Percentiles rank a stretch among this genome's conserved stretches.
Evolutionary conservation across 2,329 filamentous ascomycete species (phyloP).

Genomic region (Karstenula rhodostoma): DNA sequence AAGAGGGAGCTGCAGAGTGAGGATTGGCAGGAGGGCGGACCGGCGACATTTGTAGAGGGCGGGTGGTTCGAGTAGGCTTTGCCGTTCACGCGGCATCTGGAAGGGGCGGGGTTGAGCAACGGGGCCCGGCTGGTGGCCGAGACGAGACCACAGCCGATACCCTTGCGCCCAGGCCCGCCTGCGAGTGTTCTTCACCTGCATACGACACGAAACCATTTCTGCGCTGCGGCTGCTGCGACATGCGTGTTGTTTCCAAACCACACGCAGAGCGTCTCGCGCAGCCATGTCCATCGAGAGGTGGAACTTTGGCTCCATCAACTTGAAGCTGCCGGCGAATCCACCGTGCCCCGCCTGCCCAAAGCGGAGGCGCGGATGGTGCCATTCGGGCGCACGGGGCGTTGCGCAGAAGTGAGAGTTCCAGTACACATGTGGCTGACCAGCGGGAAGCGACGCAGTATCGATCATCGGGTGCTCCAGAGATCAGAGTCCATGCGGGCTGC

Average conservation of each 20-base stretch:
- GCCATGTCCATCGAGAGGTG: neutral
- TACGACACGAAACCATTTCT: slow-evolving; percentile 23
- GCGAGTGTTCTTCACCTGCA: slow-evolving; percentile 32
- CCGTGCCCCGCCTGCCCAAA: slow-evolving; percentile 3
- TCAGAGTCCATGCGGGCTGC: slow-evolving; percentile 4
- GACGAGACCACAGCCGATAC: slow-evolving; percentile 8
- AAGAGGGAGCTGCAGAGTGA: neutral
- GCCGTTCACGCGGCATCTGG: slow-evolving; percentile 19
- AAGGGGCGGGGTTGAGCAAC: slow-evolving; percentile 17
- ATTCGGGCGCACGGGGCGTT: slow-evolving; percentile 3
- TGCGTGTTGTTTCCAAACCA: neutral
- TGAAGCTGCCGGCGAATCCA: neutral
- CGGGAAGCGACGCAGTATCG: neutral
- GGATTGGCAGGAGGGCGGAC: slow-evolving; percentile 12
- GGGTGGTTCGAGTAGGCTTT: slow-evolving; percentile 15
- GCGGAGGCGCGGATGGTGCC: slow-evolving; percentile 1
- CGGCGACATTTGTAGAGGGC: slow-evolving; percentile 21
- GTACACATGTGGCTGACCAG: neutral
- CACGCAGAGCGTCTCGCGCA: neutral
- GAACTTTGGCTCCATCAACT: neutral
- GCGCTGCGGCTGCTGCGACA: slow-evolving; percentile 12
- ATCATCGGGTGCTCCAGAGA: neutral
- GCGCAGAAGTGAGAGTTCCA: neutral
- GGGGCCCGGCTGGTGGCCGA: slow-evolving; percentile 5
- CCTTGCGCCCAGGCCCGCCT: slow-evolving; percentile 17